Base-by-base conservation (phyloP, 2,329 filamentous ascomycete species). In the Dactylellina drechsleri region DNA sequence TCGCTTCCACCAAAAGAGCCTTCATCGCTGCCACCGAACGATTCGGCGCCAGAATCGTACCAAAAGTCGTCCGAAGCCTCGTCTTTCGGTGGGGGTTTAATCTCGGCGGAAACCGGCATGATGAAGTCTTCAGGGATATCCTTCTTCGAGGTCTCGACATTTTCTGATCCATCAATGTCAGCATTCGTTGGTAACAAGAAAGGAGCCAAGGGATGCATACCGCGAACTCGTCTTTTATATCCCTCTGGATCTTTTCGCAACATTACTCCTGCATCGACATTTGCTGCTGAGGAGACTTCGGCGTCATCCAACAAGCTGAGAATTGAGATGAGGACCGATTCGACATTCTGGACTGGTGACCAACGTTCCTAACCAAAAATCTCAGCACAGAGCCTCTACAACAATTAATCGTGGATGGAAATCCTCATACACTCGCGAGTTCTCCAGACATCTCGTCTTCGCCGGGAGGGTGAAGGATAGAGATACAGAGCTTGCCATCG, bases 401-500 rank as follows among this genome's bases (percentile, higher is more conserved):
- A 31, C 47, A 47, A 18, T 18, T 43, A 13, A 23, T 13, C 36
- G 47, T 12, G 49, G 23, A 10, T 15, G 3, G 12, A 31, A 16
- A 43, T 20, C n/a, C 52, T 66, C 67, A 23, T 78, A 79, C 78
- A 71, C 90, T 91, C 5, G 95, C 94, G 45, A 87, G 83, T 83
- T 98, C 94, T 76, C 95, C 95, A 0, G 93, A 97, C 85, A 93
- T 94, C 78, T 91, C 88, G 81, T 98, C 94, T 76, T 97, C 92
- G 78, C 95, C 95, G 0, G 95, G 93, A 16, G 88, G 87, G 82
- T 99, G 94, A 10, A 99, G 88, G 80, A 99, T 99, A 53, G 93
- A 97, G 81, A 99, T 98, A 85, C 95, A 98, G 52, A 98, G 87
- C 78, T 90, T 90, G 79, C 94, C 94, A 81, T 97, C 92, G 4